These are phyloP conservation scores for Sclerotinia sclerotiorum DNA, from an alignment of 2,329 filamentous ascomycete species.

Conservation along the genomic window DNA sequence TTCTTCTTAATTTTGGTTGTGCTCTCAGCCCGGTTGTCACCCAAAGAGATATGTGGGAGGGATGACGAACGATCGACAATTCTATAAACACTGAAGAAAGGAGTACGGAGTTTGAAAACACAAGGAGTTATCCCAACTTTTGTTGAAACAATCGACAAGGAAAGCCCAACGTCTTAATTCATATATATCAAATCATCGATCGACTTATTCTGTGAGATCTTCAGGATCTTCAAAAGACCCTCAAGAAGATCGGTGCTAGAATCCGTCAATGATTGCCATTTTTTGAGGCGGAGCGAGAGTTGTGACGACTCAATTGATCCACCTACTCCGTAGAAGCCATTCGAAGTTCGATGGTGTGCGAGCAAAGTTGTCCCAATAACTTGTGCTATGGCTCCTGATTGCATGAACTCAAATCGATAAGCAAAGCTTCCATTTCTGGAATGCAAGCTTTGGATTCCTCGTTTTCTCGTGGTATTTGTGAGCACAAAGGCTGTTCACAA, in stretches of 20 bases:
- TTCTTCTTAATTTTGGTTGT: neutral
- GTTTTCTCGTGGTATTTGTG: neutral
- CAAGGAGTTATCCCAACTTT: neutral
- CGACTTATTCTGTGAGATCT: neutral
- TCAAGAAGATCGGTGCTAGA: neutral
- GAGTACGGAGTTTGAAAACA: neutral
- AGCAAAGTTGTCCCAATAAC: neutral
- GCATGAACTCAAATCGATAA: conserved; percentile 17
- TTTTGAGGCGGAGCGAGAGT: conserved; percentile 8
- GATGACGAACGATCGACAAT: conserved; percentile 9
- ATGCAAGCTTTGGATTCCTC: conserved; percentile 4
- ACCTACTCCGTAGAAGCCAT: conserved; percentile 11
- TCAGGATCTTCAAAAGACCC: conserved; percentile 6
- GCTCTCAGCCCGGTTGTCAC: neutral
- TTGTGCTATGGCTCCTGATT: conserved; percentile 5
- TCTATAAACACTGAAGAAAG: neutral
- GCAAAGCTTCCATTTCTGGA: conserved; percentile 1
- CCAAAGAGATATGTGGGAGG: neutral
- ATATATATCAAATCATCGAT: neutral
- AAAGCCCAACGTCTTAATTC: neutral
- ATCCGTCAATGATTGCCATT: conserved; percentile 9
- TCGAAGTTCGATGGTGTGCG: conserved; percentile 20
- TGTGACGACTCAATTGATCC: neutral
- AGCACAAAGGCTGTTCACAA: neutral
- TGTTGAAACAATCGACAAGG: neutral